Base-by-base conservation (phyloP, 345 rosid genomes). In the Salix purpurea region DNA sequence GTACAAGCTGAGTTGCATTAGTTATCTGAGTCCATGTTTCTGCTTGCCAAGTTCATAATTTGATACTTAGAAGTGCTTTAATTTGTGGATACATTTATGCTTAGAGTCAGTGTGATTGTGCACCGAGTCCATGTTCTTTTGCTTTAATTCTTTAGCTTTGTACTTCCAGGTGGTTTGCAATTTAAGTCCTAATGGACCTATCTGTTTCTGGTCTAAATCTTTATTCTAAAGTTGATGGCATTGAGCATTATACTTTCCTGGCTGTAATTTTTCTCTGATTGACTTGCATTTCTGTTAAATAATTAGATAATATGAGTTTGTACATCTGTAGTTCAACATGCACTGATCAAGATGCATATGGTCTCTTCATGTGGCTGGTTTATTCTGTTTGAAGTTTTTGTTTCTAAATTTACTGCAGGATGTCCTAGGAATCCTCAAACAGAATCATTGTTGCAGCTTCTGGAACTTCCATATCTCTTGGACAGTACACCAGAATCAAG, bases 391-490 rank as follows among this genome's bases (percentile, higher is more conserved):
- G 6, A 15, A 28, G 24, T 37, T 12, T 32, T 23, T 39, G 50
- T 52, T 46, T 52, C 44, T 12, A 12, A 30, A 34, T 8, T 65
- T 80, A 40, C n/a, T 79, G 78, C 81, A 92, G 99, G 74, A 65
- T 79, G 76, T 74, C 85, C 80, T 73, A 86, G 80, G 71, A 96
- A 91, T 85, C 97, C 97, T 21, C 97, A 93, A 75, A 96, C 95
- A 9, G 77, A 85, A 69, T 86, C 94, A 37, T 85, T 91, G 71
- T 78, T 96, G 87, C 89, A 89, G 83, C 84, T 96, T 69, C 87
- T 96, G 75, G 98, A 85, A 73, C 95, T 93, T 65, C 91, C 98
- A 23, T 88, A 92, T 86, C 87, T 93, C 48, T 96, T 93, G 78
- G 94, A 92, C 83, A 67, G 79, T 74, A 74, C 80, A 71, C 77